Base-by-base conservation (phyloP, 257 asterid genomes). In the Plectranthus barbatus region DNA sequence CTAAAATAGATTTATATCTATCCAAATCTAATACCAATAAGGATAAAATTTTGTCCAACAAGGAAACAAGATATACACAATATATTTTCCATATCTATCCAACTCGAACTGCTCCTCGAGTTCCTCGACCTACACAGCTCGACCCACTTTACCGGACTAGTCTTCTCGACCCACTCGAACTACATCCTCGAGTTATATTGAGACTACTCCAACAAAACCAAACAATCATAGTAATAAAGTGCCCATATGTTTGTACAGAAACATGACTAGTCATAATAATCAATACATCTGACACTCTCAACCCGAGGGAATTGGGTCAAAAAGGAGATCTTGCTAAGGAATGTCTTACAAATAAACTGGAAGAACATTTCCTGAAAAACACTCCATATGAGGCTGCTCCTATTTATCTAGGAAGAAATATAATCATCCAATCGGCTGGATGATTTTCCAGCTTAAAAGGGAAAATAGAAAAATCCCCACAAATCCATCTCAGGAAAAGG, bases 201-300 rank as follows among this genome's bases (percentile, higher is more conserved):
- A n/a, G n/a, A n/a, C n/a, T n/a, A n/a, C n/a, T n/a, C n/a, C n/a
- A n/a, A n/a, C n/a, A n/a, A n/a, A n/a, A n/a, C n/a, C n/a, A n/a
- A n/a, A n/a, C n/a, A n/a, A n/a, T n/a, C n/a, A n/a, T n/a, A 24
- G 21, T 34, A 62, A 40, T 15, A 20, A 33, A 45, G 69, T 51
- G 39, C 36, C 37, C 9, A 57, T 13, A 66, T 57, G 69, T 9
- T 19, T 62, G 41, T 53, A 44, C 54, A 44, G 60, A 46, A 34
- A 56, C 53, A 64, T 48, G 45, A 40, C 55, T 18, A 54, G 61
- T 44, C 56, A 12, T 50, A 44, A 56, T 60, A 42, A 51, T 31
- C 12, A 33, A 48, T 41, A 45, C 23, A 64, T 56, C 40, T 23
- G 13, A 26, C 33, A 58, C 26, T 54, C 15, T 49, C 69, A 1